Base-by-base conservation (phyloP, 805 yeast genomes). In the Danielia oregonensis region DNA sequence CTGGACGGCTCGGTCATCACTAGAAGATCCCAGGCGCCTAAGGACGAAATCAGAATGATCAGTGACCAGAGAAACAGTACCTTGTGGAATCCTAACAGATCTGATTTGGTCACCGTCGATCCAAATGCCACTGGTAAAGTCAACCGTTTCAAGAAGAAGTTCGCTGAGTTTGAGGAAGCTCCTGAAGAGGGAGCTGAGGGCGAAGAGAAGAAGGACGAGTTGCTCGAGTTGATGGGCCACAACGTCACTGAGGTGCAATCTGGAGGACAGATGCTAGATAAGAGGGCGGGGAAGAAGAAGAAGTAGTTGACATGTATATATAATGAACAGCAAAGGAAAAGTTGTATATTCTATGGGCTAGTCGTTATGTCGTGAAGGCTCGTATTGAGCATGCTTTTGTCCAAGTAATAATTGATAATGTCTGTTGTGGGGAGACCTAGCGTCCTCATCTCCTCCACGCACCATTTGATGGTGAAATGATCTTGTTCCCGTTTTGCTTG, bases 1-100 rank as follows among this genome's bases (percentile, higher is more conserved):
- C 82, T 94, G 46, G 98, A 93, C 57, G 98, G 98, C 2, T 84
- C 96, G 19, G 95, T 95, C 2, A 70, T 88, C 22, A 68, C 67
- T 23, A 76, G 98, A 61, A 74, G 85, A 50, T 79, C 96, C 1
- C 95, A 85, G 45, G 86, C 79, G 40, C 98, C 98, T 8, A 84
- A 86, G 51, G 81, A 76, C 34, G 96, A 93, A 53, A 68, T 86
- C 51, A 72, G 93, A 57, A 78, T 87, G 76, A 76, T 93, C 48
- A 77, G 79, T 33, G 98, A 93, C 61, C 95, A 85, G 70, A 78
- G 96, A 63, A 86, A 85, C 52, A 79, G 78, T 51, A 78, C 88
- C 23, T 60, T 85, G 36, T 93, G 97, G 96, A 93, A 93, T 61
- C 86, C 88, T 33, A 76, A 84, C 43, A 78, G 89, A 62, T 76